Conservation (phyloP, 1,284 basidiomycete species). For the Crocinoboletus sp. region DNA sequence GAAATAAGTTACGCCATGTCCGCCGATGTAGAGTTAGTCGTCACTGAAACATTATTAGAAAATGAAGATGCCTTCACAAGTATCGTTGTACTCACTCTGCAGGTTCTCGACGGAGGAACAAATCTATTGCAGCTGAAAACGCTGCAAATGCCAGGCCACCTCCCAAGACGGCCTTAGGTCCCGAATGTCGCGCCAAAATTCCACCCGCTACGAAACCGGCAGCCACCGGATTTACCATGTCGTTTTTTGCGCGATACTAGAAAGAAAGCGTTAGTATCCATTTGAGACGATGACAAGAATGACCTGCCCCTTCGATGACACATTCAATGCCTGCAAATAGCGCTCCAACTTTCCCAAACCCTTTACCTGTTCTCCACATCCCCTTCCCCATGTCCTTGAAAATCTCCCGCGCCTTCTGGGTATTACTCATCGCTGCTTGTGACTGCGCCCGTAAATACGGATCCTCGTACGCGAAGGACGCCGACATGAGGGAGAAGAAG, state of each 20-base stretch:
- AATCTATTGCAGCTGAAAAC: conserved; percentile 87
- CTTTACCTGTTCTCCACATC: conserved; percentile 89
- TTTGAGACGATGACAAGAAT: background rate
- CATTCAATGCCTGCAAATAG: conserved; percentile 95
- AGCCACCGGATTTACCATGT: conserved; percentile 79
- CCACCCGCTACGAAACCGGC: conserved; percentile 76
- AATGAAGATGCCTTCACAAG: background rate
- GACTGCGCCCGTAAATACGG: conserved; percentile 72
- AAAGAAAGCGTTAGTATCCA: conserved; percentile 5
- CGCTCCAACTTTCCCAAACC: conserved; percentile 94
- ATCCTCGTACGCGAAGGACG: conserved; percentile 95
- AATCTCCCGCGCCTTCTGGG: conserved; percentile 80
- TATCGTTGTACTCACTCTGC: conserved; percentile 58
- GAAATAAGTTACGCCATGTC: too few relatives aligned
- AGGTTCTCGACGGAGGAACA: conserved; percentile 80
- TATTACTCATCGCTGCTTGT: conserved; percentile 55
- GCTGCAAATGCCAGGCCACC: conserved; percentile 89
- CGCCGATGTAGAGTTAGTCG: conserved; percentile 14
- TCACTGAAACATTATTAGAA: conserved; percentile 16
- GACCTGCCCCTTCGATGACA: conserved; percentile 89
- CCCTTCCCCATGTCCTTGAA: conserved; percentile 94
- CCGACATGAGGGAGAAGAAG: conserved; percentile 95
- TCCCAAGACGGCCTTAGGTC: conserved; percentile 75
- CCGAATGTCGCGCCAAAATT: conserved; percentile 79
- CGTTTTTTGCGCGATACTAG: conserved; percentile 94